phyloP scores from a whole-genome alignment of 2,329 filamentous ascomycete species.

The Nigrospora sphaerica region DNA sequence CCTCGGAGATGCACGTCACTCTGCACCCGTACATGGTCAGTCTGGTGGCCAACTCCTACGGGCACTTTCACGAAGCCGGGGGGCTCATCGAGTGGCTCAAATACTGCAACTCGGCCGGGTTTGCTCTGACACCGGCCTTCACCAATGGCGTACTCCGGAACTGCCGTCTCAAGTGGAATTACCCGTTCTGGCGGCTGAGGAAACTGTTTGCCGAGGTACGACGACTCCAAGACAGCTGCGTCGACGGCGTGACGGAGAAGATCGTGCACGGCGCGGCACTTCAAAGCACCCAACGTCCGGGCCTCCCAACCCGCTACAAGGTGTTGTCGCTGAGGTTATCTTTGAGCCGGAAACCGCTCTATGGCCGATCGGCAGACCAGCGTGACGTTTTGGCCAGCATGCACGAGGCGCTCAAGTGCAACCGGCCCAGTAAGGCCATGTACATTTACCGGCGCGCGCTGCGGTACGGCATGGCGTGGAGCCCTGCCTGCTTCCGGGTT shows the following conservation, averaged over 20 bases:
- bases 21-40: slow-evolving; percentile 29
- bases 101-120: slow-evolving; percentile 27
- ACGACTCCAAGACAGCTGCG: slow-evolving; percentile 20
- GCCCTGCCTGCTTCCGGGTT: slow-evolving; percentile 35
- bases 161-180: slow-evolving; percentile 29
- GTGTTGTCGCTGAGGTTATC: slow-evolving; percentile 15
- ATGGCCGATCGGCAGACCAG: slow-evolving; percentile 17
- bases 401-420: slow-evolving; percentile 27
- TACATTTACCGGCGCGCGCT: slow-evolving; percentile 30
- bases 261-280: slow-evolving; percentile 26
- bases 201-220: slow-evolving; percentile 25
- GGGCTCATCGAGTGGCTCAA: slow-evolving; percentile 33
- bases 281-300: slow-evolving; percentile 6
- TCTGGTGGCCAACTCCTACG: slow-evolving; percentile 36
- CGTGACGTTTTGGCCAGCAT: slow-evolving; percentile 30
- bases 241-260: slow-evolving; percentile 30
- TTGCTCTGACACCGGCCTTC: slow-evolving; percentile 27
- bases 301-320: slow-evolving; percentile 10
- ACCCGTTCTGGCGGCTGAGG: slow-evolving; percentile 26
- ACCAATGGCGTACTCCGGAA: slow-evolving; percentile 30
- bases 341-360: slow-evolving; percentile 13
- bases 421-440: slow-evolving; percentile 24
- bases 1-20: slow-evolving; percentile 24
- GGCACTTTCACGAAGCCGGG: slow-evolving; percentile 26
- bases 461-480: slow-evolving; percentile 26